phyloP scores from a whole-genome alignment of 192 early-diverging fungal species.

The Jimgerdemannia lactiflua region DNA sequence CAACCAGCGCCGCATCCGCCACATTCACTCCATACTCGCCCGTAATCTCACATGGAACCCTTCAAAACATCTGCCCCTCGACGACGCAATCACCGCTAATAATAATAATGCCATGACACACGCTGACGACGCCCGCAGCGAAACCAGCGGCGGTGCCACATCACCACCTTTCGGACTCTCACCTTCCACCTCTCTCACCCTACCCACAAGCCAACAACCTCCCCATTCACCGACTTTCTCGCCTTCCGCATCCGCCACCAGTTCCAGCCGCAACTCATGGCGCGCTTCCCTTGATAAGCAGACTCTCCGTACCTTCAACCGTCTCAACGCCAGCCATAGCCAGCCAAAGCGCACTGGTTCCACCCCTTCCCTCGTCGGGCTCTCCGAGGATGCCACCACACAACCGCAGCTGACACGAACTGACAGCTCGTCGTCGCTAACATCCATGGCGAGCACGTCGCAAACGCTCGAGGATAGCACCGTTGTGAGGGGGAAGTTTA shows the following conservation, averaged over 20 bases:
- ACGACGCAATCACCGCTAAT: neutral
- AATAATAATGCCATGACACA: neutral
- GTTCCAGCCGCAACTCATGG: neutral
- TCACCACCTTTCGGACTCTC: neutral
- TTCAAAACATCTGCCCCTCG: neutral
- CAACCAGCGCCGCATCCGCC: conserved; percentile 27
- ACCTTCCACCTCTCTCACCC: neutral
- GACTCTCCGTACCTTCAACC: neutral
- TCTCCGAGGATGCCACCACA: neutral
- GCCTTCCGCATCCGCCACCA: neutral
- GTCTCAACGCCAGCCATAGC: neutral
- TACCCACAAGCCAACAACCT: neutral
- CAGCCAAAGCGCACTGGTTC: neutral
- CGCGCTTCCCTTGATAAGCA: neutral
- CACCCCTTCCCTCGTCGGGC: neutral
- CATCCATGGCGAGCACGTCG: neutral
- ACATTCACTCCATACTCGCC: conserved; percentile 21
- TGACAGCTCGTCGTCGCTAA: neutral
- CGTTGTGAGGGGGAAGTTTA: neutral
- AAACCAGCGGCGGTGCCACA: neutral
- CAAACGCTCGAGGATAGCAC: neutral
- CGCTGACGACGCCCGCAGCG: neutral
- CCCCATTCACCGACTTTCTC: neutral
- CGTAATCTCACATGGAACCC: conserved; percentile 27
- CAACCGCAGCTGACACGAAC: neutral